Percentiles rank a stretch among this genome's conserved stretches.
Conservation (phyloP, 2,329 filamentous ascomycete species). For the Dendrostoma leiphaemia region DNA sequence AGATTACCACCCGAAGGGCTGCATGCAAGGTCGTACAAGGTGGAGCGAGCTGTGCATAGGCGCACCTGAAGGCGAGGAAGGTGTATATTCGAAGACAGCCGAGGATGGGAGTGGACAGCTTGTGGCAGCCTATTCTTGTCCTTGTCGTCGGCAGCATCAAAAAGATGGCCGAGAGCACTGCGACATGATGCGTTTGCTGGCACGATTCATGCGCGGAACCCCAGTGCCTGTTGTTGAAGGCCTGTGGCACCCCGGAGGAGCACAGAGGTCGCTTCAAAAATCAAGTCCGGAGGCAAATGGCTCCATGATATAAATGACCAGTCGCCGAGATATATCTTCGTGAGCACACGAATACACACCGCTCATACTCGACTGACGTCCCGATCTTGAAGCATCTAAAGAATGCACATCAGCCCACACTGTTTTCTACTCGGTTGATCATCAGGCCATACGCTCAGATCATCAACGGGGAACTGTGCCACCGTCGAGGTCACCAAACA, state of each 20-base stretch:
- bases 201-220: neutral
- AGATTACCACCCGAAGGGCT: slow-evolving; percentile 1
- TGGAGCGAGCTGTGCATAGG: slow-evolving; percentile 9
- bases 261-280: neutral
- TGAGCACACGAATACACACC: too few relatives aligned
- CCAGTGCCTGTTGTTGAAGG: too few relatives aligned
- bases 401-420: neutral
- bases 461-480: neutral
- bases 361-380: neutral
- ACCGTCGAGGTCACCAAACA: neutral
- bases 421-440: neutral
- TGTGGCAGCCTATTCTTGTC: too few relatives aligned
- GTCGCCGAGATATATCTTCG: too few relatives aligned
- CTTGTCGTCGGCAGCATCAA: too few relatives aligned
- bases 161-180: too few relatives aligned
- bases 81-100: slow-evolving; percentile 6
- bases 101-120: slow-evolving; percentile 11
- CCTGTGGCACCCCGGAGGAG: neutral
- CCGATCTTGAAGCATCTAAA: neutral
- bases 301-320: too few relatives aligned
- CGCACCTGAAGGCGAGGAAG: neutral
- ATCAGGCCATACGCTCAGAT: neutral
- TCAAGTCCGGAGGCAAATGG: too few relatives aligned
- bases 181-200: too few relatives aligned
- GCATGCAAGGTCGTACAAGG: slow-evolving; percentile 10